Conservation (phyloP, 2,329 filamentous ascomycete genomes). For the Trichoderma sp. region DNA sequence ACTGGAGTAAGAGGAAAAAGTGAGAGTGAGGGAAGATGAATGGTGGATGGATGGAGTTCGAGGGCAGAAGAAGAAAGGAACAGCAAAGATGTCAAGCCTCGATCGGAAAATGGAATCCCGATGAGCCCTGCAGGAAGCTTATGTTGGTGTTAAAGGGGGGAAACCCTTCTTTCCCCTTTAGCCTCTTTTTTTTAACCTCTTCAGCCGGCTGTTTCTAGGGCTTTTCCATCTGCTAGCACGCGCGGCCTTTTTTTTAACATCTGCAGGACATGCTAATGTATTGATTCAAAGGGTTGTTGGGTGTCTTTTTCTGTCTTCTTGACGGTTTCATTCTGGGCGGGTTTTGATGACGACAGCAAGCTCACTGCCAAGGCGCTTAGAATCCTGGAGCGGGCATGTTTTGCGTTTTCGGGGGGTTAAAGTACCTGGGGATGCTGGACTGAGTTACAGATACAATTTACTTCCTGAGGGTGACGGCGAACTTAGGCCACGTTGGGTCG, state of each 20-base stretch:
- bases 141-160: no score
- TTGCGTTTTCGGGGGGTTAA: neutral
- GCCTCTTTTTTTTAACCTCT: neutral
- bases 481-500: no score
- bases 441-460: no score
- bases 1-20: neutral
- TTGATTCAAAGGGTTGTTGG: no score
- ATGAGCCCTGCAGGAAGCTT: no score
- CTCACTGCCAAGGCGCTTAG: slow-evolving; percentile 22
- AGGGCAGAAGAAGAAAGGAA: neutral
- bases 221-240: neutral
- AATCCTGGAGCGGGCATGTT: neutral
- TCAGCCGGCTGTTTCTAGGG: neutral
- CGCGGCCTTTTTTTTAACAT: neutral
- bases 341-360: slow-evolving; percentile 18
- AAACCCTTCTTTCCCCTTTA: neutral
- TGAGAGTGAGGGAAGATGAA: neutral
- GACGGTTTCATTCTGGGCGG: no score
- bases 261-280: no score
- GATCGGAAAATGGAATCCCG: neutral
- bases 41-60: neutral
- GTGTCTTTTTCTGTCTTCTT: neutral
- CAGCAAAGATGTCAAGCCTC: neutral
- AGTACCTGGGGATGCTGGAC: no score
- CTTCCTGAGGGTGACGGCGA: no score